Base-by-base conservation (phyloP, 345 rosid species). In the Eucalyptus brandiana region DNA sequence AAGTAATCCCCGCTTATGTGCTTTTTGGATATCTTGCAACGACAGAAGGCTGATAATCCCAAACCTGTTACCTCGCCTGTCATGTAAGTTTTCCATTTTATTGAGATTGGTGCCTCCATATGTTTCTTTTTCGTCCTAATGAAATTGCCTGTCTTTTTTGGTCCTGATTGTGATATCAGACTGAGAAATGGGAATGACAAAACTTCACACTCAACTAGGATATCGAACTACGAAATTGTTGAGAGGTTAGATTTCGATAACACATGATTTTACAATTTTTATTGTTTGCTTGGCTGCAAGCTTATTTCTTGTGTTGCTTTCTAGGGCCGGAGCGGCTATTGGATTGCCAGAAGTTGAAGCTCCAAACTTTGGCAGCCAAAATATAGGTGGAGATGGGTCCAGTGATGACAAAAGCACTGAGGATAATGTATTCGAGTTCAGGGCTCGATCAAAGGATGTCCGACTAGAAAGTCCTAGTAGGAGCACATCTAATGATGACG, bases 11-110 rank as follows among this genome's bases (percentile, higher is more conserved):
- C 0, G 28, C 28, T 24, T 6, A n/a, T 83, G 87, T 37, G 18
- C 12, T 45, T 47, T 2, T 85, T 26, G 10, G 7, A 19, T 85
- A 26, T 44, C 48, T 85, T 28, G 87, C 34, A 47, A 0, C 12
- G 1, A 19, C 53, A 47, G 87, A 1, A 2, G 53, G 37, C 37
- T 6, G 16, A 1, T 51, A 34, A 28, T 85, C 87, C 54, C 5
- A 4, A 85, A 4, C 87, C 87, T 1, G 1, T 28, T 19, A 5
- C 87, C 0, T 85, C 21, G 0, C 37, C 56, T 0, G 13, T 45
- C 7, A 4, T 28, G 87, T 85, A 85, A 85, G 34, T 83, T 83
- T 32, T 85, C 2, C 87, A 2, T 47, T 85, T 81, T 32, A 5
- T 37, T 28, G 4, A 45, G 1, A 47, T 47, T 32, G 2, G 48